phyloP scores from a whole-genome alignment of 2,329 filamentous ascomycete genomes.

The Thermothelomyces thermophilus region DNA sequence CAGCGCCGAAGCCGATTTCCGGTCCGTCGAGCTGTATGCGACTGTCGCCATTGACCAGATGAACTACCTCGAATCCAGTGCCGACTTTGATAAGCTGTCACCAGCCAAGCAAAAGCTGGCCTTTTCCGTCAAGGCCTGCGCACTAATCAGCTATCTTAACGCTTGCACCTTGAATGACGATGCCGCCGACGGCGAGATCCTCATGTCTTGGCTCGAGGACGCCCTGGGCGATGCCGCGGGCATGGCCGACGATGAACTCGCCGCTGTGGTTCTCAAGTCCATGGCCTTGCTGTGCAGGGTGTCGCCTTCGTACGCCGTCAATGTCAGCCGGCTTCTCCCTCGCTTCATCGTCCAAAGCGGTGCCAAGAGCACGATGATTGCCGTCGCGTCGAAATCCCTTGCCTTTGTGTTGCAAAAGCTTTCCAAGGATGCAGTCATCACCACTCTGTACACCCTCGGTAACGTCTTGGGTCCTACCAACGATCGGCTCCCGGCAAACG shows the following conservation, averaged over 20 bases:
- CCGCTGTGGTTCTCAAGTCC: constrained; percentile 69
- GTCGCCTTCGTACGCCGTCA: constrained; percentile 65
- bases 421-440: constrained; percentile 89
- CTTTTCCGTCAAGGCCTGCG: constrained; percentile 76
- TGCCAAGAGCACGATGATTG: constrained; percentile 61
- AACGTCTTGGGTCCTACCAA: constrained; percentile 79
- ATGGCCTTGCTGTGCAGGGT: constrained; percentile 76
- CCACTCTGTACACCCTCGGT: constrained; percentile 90
- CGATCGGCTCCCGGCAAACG: constrained; percentile 48
- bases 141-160: constrained; percentile 76
- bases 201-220: constrained; percentile 82
- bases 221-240: constrained; percentile 71
- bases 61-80: constrained; percentile 76
- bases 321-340: constrained; percentile 71
- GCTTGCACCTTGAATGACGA: constrained; percentile 79
- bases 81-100: constrained; percentile 83
- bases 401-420: constrained; percentile 74
- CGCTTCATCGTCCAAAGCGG: constrained; percentile 82
- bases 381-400: constrained; percentile 75
- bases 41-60: constrained; percentile 76
- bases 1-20: constrained; percentile 45
- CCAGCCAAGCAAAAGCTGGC: constrained; percentile 81
- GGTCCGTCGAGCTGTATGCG: constrained; percentile 57
- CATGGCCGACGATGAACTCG: constrained; percentile 73
- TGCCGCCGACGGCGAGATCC: constrained; percentile 66